Percentiles rank a stretch among this genome's conserved stretches.
These are phyloP conservation scores for Aspergillus wentii DNA, from an alignment of 495 filamentous ascomycete species.

Conservation along the genomic window DNA sequence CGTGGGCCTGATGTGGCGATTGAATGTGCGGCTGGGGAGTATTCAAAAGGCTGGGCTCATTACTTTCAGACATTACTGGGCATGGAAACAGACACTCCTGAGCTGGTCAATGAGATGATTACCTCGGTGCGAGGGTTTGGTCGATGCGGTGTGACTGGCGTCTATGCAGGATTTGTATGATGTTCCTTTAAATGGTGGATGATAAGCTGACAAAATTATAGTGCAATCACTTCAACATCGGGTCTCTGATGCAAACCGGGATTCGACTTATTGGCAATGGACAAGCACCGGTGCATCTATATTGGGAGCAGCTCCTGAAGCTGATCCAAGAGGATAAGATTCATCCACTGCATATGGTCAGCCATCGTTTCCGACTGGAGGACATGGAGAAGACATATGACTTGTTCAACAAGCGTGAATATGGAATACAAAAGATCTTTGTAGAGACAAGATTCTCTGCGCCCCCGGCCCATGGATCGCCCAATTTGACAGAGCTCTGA, in stretches of 20 bases:
- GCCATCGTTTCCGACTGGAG: constrained; percentile 67
- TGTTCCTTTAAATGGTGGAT: constrained; percentile 1
- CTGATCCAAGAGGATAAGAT: constrained; percentile 67
- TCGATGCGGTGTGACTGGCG: constrained; percentile 69
- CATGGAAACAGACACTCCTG: constrained; percentile 79
- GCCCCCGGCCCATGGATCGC: constrained; percentile 49
- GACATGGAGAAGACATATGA: constrained; percentile 68
- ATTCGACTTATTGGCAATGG: constrained; percentile 79
- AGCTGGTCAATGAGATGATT: constrained; percentile 87
- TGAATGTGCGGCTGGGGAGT: constrained; percentile 82
- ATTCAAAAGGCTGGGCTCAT: constrained; percentile 77
- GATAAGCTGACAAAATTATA: constrained; percentile 48
- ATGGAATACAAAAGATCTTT: constrained; percentile 68
- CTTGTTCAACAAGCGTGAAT: constrained; percentile 64
- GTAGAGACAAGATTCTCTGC: constrained; percentile 62
- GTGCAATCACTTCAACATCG: constrained; percentile 69
- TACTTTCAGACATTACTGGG: constrained; percentile 70
- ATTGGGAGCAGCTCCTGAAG: constrained; percentile 71
- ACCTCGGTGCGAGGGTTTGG: constrained; percentile 72
- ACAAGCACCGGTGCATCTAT: constrained; percentile 78
- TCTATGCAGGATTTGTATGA: constrained; percentile 78
- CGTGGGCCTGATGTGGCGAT: constrained; percentile 73
- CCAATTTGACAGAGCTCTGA: constrained; percentile 39
- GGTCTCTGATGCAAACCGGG: constrained; percentile 82
- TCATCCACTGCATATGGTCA: constrained; percentile 75